These are phyloP conservation scores for Globisporangium takayamanum DNA, from an alignment of 352 stramenopile genomes.

Conservation along the genomic window DNA sequence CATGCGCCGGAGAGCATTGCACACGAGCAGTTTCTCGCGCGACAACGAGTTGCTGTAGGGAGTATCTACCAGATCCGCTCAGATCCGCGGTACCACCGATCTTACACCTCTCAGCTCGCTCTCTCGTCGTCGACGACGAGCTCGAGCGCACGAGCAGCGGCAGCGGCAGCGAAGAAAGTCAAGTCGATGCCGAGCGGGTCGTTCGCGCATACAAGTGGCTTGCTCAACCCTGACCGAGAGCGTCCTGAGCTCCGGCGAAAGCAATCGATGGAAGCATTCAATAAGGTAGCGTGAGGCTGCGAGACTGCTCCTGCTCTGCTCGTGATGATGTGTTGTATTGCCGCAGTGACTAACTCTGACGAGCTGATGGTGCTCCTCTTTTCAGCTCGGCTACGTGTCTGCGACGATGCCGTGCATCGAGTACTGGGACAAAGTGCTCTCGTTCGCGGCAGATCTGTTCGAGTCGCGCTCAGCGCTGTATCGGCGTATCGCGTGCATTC, in stretches of 20 bases:
- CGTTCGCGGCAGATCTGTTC: slow-evolving; percentile 38
- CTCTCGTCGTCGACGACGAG: neutral
- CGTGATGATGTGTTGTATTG: neutral
- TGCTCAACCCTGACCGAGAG: slow-evolving; percentile 40
- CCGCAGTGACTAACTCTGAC: neutral
- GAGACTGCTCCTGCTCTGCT: neutral
- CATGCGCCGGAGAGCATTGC: neutral
- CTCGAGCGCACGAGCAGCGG: slow-evolving; percentile 1
- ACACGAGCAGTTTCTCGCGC: slow-evolving; percentile 10
- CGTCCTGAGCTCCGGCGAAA: slow-evolving; percentile 44
- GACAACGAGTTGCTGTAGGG: slow-evolving; percentile 5
- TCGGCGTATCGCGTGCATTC: slow-evolving; percentile 36
- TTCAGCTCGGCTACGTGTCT: slow-evolving; percentile 48
- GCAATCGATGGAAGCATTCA: slow-evolving; percentile 58
- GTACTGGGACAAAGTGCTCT: slow-evolving; percentile 53
- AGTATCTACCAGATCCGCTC: slow-evolving; percentile 23
- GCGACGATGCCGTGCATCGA: slow-evolving; percentile 40
- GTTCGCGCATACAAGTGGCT: slow-evolving; percentile 22
- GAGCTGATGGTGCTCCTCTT: neutral
- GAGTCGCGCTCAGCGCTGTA: slow-evolving; percentile 34
- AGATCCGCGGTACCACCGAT: slow-evolving; percentile 13
- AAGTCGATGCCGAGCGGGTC: slow-evolving; percentile 13
- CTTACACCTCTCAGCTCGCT: neutral
- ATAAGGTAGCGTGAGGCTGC: slow-evolving; percentile 19
- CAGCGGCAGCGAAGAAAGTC: slow-evolving; percentile 6